Percentiles rank a stretch among this genome's conserved stretches.
phyloP scores from a whole-genome alignment of 441 rosid species.

The Aquilaria agallochum region DNA sequence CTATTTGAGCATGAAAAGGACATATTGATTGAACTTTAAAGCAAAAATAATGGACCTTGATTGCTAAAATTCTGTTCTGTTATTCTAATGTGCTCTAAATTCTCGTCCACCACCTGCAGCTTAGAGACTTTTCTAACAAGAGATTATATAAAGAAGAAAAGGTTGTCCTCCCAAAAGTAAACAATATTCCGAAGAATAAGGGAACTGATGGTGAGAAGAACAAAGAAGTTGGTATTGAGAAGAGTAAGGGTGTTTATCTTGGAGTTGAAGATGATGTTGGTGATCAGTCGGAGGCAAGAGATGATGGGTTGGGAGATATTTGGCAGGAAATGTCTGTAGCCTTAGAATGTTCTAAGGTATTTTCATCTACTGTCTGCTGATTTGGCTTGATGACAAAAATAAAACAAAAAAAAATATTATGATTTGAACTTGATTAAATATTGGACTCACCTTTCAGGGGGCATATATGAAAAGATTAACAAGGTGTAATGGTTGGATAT shows the following conservation, averaged over 20 bases:
- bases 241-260: constrained; percentile 60
- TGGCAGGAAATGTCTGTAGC: constrained; percentile 86
- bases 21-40: not conserved
- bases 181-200: constrained; percentile 32
- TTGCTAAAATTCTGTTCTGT: not conserved
- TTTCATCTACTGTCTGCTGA: constrained; percentile 3
- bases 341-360: constrained; percentile 69
- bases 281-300: constrained; percentile 30
- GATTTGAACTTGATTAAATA: not conserved
- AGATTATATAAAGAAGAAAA: constrained; percentile 14
- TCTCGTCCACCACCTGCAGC: constrained; percentile 18
- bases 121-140: constrained; percentile 16
- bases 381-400: not conserved
- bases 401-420: not conserved
- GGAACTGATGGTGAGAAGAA: constrained; percentile 19
- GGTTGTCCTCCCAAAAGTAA: constrained; percentile 18
- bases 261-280: constrained; percentile 52
- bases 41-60: constrained; percentile 3
- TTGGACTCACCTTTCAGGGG: not conserved
- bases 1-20: constrained; percentile 6
- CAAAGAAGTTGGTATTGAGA: constrained; percentile 25
- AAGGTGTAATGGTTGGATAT: not conserved
- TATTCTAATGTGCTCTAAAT: constrained; percentile 3
- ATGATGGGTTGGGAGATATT: constrained; percentile 78
- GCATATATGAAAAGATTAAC: too few species aligned